Percentiles rank a stretch among this genome's conserved stretches.
These are phyloP conservation scores for Trametes coccinea DNA, from an alignment of 768 basidiomycete genomes.

Conservation along the genomic window DNA sequence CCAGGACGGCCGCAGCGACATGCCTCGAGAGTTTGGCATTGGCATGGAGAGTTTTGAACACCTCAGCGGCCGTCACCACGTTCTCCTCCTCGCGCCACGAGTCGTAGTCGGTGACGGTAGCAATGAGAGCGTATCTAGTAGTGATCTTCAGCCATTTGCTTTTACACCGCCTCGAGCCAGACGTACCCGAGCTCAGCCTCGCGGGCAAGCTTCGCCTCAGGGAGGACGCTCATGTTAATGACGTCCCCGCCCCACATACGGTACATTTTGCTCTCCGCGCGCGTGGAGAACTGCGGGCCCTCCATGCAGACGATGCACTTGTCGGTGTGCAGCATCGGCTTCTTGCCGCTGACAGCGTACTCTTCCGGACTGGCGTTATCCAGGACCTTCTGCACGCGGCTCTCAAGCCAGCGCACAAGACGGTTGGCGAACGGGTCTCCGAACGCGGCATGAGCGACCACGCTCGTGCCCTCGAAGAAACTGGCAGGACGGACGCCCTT, in stretches of 20 bases:
- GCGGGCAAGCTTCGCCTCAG: constrained; percentile 95
- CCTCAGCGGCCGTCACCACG: constrained; percentile 87
- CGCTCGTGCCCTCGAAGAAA: constrained; percentile 78
- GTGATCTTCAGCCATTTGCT: not conserved
- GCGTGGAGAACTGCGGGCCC: constrained; percentile 96
- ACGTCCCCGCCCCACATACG: constrained; percentile 88
- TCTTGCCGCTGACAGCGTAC: constrained; percentile 44
- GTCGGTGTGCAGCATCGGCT: constrained; percentile 71
- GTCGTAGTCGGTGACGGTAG: constrained; percentile 93
- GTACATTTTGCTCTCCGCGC: constrained; percentile 96
- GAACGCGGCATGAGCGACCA: constrained; percentile 93
- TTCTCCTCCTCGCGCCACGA: constrained; percentile 84
- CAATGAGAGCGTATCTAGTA: constrained; percentile 85
- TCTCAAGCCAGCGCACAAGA: constrained; percentile 66
- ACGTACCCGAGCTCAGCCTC: constrained; percentile 91
- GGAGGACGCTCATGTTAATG: constrained; percentile 97
- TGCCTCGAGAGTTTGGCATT: constrained; percentile 88
- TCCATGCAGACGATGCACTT: constrained; percentile 96
- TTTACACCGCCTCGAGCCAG: not conserved
- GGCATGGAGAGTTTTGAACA: constrained; percentile 81
- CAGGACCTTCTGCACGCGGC: constrained; percentile 62
- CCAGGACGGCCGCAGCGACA: constrained; percentile 68
- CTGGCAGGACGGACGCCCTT: constrained; percentile 88
- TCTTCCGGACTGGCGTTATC: constrained; percentile 32
- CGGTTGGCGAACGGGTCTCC: constrained; percentile 84